These are phyloP conservation scores for Botrytis tulipae DNA, from an alignment of 2,329 filamentous ascomycete species.

Conservation along the genomic window DNA sequence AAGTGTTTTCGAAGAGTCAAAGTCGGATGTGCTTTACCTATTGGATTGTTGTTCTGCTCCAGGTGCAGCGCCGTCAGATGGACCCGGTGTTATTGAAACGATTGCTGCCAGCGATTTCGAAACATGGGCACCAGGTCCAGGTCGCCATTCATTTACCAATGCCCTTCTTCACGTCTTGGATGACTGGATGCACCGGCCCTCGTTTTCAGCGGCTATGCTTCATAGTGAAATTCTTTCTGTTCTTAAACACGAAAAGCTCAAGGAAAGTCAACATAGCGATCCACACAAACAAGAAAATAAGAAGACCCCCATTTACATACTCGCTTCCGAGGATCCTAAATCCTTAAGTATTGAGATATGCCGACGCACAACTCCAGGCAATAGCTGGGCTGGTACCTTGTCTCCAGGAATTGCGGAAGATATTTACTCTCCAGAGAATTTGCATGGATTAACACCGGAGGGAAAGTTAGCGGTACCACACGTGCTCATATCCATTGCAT, in stretches of 20 bases:
- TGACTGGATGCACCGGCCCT: conserved; percentile 26
- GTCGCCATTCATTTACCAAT: conserved; percentile 27
- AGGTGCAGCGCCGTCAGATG: conserved; percentile 23
- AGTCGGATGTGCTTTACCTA: conserved; percentile 27
- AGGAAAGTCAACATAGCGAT: background rate
- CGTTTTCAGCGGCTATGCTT: conserved; percentile 31
- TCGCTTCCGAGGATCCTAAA: conserved; percentile 22
- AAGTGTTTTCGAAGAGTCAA: conserved; percentile 28
- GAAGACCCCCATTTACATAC: conserved; percentile 24
- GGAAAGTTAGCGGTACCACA: conserved; percentile 44
- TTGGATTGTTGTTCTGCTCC: conserved; percentile 29
- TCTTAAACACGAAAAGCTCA: conserved; percentile 17
- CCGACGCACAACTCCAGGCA: conserved; percentile 17
- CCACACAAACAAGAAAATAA: conserved; percentile 13
- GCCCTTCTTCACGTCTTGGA: conserved; percentile 28
- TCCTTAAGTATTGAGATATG: conserved; percentile 22
- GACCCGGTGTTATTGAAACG: conserved; percentile 26
- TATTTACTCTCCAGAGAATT: conserved; percentile 14
- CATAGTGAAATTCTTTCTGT: conserved; percentile 29
- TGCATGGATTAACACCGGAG: conserved; percentile 14
- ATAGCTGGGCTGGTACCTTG: conserved; percentile 15
- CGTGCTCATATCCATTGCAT: conserved; percentile 59
- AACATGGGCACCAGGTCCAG: conserved; percentile 23
- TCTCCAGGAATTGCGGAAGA: conserved; percentile 9
- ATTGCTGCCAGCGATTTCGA: conserved; percentile 29